Evolutionary conservation across 345 rosid genomes (phyloP), one percentile per base, ranked within the genome.

Genomic region (Xanthoceras sorbifolium): DNA sequence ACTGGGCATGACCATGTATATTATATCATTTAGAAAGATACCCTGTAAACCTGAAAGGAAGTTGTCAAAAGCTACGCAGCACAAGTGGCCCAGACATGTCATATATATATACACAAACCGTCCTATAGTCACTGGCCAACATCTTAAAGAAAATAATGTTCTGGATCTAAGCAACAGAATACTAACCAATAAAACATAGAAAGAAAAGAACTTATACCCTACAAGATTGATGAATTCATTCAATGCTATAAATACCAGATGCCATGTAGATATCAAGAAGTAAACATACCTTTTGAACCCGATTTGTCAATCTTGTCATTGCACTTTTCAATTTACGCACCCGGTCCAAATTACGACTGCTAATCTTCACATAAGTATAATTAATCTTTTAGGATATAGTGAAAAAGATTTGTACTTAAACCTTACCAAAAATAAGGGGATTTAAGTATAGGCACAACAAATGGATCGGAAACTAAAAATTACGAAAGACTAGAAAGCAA

Each of bases 271-370:
- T 15, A 42, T 64, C 25, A 36, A 55, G 36, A 22, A 72, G 14
- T 38, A 18, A 36, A n/a, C 68, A 44, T 80, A 86, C 88, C 84
- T 87, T 85, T 76, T 86, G 90, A 72, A 87, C 90, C 46, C 87
- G 84, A 63, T 69, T 82, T 65, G 85, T 82, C 80, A 89, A 78
- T 73, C 88, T 81, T 66, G 89, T 85, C 89, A 89, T 87, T 1
- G 88, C 84, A 69, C 88, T 84, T 76, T 87, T 89, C 79, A 87
- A 48, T 77, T 85, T 89, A 38, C 88, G 86, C 77, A 83, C 88
- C 22, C 83, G 72, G 29, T 87, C 88, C 83, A 87, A 77, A 74
- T 89, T 84, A 26, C 80, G 87, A 76, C 90, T 81, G 85, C 92
- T 85, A 74, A 89, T 89, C 92, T 89, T 84, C 80, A 77, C 14